Evolutionary conservation across 2,329 filamentous ascomycete genomes (phyloP), one percentile per base, ranked within the genome.

Genomic region (Cryphonectria japonica): DNA sequence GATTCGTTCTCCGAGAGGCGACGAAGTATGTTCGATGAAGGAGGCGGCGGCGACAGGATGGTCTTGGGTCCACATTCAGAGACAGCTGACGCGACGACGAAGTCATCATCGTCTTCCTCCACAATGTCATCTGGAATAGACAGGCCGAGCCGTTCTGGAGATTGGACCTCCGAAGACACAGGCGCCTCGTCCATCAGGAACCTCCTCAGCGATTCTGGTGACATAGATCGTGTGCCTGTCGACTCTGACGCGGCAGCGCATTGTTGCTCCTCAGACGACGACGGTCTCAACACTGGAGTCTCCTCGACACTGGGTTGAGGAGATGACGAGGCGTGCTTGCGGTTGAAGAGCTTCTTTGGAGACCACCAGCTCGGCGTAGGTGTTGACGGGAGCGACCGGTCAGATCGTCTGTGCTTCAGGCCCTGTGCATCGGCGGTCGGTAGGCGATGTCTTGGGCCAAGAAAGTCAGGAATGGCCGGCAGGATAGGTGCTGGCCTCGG

Each of bases 401-500:
- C 77, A 2, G 80, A 80, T n/a, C 80, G 78, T 74, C 81, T 81
- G 67, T 80, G 78, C 14, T 76, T 74, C 16, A 79, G 72, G 63
- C 76, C 76, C n/a, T 66, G 57, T n/a, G 77, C 71, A 29, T 78
- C 76, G 22, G 81, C 76, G 46, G 81, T 79, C 57, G 78, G 74
- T 64, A 80, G 73, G 29, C 79, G 79, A 52, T 78, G 82, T 29
- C 82, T 77, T 34, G 82, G 76, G n/a, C 74, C 72, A 29, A 69
- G 41, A 14, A 71, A 62, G 70, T 83, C 77, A 62, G 88, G 83
- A 73, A 84, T 82, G 19, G 84, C 83, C 1, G 85, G 82, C 29
- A 86, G 85, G 22, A 84, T 83, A 1, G 85, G 83, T 34, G 86
- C 85, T 32, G 89, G 88, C 68, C 90, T 86, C 14, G 92, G 93